Conservation (phyloP, 768 basidiomycete genomes). For the Kwoniella botswanensis region DNA sequence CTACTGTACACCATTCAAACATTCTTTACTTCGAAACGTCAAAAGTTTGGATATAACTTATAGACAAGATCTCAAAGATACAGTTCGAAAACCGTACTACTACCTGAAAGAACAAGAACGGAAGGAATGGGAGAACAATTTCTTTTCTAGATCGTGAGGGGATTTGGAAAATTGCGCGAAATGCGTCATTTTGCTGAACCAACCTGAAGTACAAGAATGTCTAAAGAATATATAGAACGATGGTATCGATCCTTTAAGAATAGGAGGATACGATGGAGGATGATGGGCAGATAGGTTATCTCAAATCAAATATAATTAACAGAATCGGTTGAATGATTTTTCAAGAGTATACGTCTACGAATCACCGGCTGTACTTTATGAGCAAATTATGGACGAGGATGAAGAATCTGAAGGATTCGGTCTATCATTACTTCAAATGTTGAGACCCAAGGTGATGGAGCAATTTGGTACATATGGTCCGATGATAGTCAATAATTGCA, state of each 20-base stretch:
- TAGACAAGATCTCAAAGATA: neutral
- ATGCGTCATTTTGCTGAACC: neutral
- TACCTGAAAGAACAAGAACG: neutral
- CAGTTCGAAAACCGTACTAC: neutral
- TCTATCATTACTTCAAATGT: neutral
- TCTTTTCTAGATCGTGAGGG: neutral
- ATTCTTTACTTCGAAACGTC: neutral
- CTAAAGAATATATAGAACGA: neutral
- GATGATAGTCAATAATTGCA: neutral
- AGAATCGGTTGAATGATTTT: neutral
- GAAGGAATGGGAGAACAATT: neutral
- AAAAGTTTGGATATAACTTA: neutral
- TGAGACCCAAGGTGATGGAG: neutral
- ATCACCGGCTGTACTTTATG: neutral
- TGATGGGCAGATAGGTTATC: neutral
- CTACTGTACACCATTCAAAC: neutral
- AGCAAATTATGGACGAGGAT: neutral
- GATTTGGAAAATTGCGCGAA: neutral
- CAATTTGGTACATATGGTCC: neutral
- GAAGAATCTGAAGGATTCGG: neutral
- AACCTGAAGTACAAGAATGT: neutral
- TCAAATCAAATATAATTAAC: neutral
- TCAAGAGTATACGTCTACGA: neutral
- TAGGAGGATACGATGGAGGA: constrained; percentile 3
- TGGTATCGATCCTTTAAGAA: neutral